Conservation (phyloP, 2,329 filamentous ascomycete species). For the Monosporascus sp. region DNA sequence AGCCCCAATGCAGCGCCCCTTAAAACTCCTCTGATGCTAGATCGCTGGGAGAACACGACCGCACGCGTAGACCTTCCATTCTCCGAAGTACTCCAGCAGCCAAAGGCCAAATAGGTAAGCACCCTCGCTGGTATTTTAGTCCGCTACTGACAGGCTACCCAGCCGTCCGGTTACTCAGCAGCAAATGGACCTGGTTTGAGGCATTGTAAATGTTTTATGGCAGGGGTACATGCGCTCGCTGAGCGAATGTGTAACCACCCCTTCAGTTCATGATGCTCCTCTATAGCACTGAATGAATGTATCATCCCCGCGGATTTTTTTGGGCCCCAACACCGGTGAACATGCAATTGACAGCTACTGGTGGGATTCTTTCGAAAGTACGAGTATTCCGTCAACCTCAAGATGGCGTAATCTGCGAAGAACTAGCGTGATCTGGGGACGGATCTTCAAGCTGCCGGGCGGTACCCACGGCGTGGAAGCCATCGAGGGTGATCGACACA, state of each 20-base stretch:
- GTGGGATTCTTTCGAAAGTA: constrained; percentile 5
- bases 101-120: constrained; percentile 13
- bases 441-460: constrained; percentile 12
- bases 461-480: constrained; percentile 59
- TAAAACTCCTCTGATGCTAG: constrained; percentile 14
- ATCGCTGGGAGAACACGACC: constrained; percentile 21
- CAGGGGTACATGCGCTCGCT: constrained; percentile 5
- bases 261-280: constrained; percentile 10
- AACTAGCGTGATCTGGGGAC: constrained; percentile 12
- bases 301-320: constrained; percentile 7
- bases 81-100: constrained; percentile 21
- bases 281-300: constrained; percentile 10
- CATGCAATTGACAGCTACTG: constrained; percentile 8
- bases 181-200: constrained; percentile 6
- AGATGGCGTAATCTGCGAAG: constrained; percentile 16
- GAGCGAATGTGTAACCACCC: constrained; percentile 5
- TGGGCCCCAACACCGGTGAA: constrained; percentile 7
- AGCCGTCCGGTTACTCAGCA: constrained; percentile 7
- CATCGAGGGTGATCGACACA: constrained; percentile 78
- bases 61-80: constrained; percentile 18
- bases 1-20: not conserved
- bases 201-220: constrained; percentile 16
- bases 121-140: not conserved
- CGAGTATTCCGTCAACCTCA: constrained; percentile 11
- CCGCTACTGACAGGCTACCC: constrained; percentile 8